Percentiles rank a stretch among this genome's conserved stretches.
Evolutionary conservation across 306 rosid genomes (phyloP).

Genomic region (Begonia fuchsioides): DNA sequence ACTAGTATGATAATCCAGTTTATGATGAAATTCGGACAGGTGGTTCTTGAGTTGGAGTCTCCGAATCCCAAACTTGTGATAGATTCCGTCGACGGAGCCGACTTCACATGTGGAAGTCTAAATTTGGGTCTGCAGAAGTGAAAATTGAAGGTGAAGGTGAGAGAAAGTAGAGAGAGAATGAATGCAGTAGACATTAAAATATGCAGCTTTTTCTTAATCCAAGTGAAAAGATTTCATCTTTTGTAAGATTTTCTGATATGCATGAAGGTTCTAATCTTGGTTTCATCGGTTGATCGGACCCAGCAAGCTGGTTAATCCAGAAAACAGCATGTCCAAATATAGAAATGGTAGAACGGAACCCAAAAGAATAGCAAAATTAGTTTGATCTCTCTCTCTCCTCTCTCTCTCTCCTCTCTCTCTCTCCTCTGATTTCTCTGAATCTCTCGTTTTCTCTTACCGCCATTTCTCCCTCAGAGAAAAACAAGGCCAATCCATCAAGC

Average conservation of each 20-base stretch:
- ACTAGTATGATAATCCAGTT: no score
- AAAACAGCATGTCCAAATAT: no score
- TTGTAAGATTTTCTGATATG: no score
- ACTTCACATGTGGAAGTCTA: constrained; percentile 39
- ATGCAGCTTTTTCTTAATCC: no score
- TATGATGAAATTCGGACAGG: constrained; percentile 22
- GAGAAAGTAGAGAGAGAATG: background rate
- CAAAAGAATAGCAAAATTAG: constrained; percentile 12
- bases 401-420: constrained; percentile 8
- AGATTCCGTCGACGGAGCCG: constrained; percentile 38
- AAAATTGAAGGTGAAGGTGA: background rate
- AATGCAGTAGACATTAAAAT: no score
- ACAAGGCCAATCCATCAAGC: constrained; percentile 9
- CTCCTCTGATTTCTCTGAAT: constrained; percentile 40
- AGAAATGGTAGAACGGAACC: no score
- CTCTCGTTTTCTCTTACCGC: constrained; percentile 2
- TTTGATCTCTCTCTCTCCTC: constrained; percentile 7
- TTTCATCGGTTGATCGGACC: no score
- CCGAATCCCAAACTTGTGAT: constrained; percentile 42
- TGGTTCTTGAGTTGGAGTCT: constrained; percentile 63
- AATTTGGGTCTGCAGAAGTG: no score
- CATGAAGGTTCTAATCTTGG: no score
- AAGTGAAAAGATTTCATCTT: no score
- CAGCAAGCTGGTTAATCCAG: no score
- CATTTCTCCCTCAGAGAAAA: background rate